Base-by-base conservation (phyloP, 1,139 yeast genomes). In the Saccharomyces uvarum region DNA sequence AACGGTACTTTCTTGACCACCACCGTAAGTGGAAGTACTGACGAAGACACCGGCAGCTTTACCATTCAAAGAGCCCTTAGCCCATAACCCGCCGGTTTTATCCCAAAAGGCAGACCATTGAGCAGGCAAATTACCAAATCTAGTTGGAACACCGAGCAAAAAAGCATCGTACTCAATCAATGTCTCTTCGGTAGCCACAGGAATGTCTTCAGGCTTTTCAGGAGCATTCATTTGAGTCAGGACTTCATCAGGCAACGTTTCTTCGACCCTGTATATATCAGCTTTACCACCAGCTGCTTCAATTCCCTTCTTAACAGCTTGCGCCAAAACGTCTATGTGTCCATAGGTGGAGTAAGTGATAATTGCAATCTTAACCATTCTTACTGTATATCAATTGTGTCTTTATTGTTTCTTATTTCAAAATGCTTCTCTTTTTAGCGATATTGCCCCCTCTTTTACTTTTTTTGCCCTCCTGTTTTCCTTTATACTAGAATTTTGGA, bases 91-190 rank as follows among this genome's bases (percentile, higher is more conserved):
- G 59, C 84, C 82, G 53, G 86, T 80, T 54, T 76, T 68, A 64
- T 81, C 86, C 83, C 83, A 80, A 74, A 81, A 82, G 3, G 82
- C 70, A 65, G 80, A 79, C 78, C 81, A 80, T 71, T 83, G 88
- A 50, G 82, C 81, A 47, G 87, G 86, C 68, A 77, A 73, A 67
- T 75, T 77, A 63, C 87, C 87, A 66, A 67, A 83, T 64, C 87
- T 76, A 55, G 87, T 82, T 58, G 88, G 87, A 54, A 82, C 70
- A 62, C 88, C 88, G 57, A 83, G 79, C 58, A 83, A 62, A 72
- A 80, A 80, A 29, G 83, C 85, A 63, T 83, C 86, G 70, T 80
- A 81, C 54, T 73, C 69, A 16, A 67, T 65, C 66, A 82, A 74
- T 28, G 77, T 75, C 27, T 77, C 81, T 47, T 66, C 67, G 24